Percentiles rank a stretch among this genome's conserved stretches.
phyloP scores from a whole-genome alignment of 2,329 filamentous ascomycete species.

The Penicillium glabrum region DNA sequence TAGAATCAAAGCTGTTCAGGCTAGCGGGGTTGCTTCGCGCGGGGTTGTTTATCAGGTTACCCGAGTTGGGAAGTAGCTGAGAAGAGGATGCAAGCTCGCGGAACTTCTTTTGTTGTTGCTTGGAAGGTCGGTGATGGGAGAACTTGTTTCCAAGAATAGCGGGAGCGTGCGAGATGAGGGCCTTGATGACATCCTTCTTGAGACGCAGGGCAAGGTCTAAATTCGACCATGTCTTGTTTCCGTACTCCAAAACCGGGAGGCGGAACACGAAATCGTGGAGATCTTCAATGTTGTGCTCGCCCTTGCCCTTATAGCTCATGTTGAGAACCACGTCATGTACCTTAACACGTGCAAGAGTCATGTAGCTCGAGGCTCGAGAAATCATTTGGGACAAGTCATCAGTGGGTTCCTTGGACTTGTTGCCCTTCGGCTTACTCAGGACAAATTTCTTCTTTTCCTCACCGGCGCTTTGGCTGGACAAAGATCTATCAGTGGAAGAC shows the following conservation, averaged over 20 bases:
- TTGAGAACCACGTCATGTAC: slow-evolving; percentile 94
- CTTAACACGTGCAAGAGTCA: slow-evolving; percentile 94
- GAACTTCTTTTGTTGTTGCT: slow-evolving; percentile 73
- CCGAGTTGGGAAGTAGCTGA: slow-evolving; percentile 57
- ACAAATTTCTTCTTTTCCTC: slow-evolving; percentile 53
- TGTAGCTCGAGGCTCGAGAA: slow-evolving; percentile 88
- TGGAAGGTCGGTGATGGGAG: slow-evolving; percentile 79
- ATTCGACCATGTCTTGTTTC: slow-evolving; percentile 99
- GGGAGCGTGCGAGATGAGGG: slow-evolving; percentile 90
- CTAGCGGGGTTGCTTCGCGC: slow-evolving; percentile 32
- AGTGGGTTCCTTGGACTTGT: slow-evolving; percentile 63
- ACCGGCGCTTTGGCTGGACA: slow-evolving; percentile 29
- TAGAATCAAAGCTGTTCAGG: slow-evolving; percentile 39
- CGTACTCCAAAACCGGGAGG: slow-evolving; percentile 89
- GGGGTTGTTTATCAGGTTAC: slow-evolving; percentile 28
- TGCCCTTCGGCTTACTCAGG: slow-evolving; percentile 46
- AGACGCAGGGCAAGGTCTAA: slow-evolving; percentile 87
- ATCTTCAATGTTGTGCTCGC: slow-evolving; percentile 92
- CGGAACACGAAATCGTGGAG: slow-evolving; percentile 97
- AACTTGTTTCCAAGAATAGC: slow-evolving; percentile 98
- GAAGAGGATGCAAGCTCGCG: slow-evolving; percentile 81
- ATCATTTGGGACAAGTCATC: slow-evolving; percentile 98
- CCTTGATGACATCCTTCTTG: slow-evolving; percentile 92
- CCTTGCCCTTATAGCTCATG: slow-evolving; percentile 93
- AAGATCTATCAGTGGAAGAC: slow-evolving; percentile 38